These are phyloP conservation scores for Chalciporus sp. DNA, from an alignment of 1,284 basidiomycete species.

Conservation along the genomic window DNA sequence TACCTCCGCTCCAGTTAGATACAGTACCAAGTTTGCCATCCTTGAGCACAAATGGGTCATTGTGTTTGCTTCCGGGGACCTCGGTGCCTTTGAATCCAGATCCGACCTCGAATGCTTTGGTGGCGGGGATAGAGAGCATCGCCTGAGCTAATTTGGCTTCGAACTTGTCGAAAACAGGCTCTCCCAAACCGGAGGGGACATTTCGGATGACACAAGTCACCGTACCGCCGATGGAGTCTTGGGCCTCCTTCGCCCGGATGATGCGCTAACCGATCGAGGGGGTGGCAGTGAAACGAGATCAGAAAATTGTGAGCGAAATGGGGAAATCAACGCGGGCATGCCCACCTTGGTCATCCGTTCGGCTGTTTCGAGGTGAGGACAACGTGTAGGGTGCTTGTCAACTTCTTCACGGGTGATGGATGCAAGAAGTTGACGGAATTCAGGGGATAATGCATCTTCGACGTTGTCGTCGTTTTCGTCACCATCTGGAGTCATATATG, in stretches of 20 bases:
- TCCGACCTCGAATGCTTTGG: conserved; percentile 98
- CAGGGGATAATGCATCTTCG: conserved; percentile 80
- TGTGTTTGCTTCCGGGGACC: conserved; percentile 91
- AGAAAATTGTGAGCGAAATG: conserved; percentile 5
- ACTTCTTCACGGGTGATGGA: conserved; percentile 87
- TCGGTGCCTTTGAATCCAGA: conserved; percentile 97
- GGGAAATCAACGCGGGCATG: neutral
- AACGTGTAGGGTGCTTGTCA: conserved; percentile 87
- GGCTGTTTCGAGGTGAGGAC: conserved; percentile 88
- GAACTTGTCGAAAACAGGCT: conserved; percentile 98
- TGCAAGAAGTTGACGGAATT: conserved; percentile 81
- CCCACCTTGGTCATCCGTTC: conserved; percentile 87
- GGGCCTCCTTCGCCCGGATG: conserved; percentile 85
- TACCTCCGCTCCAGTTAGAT: conserved; percentile 97
- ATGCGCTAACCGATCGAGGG: conserved; percentile 66
- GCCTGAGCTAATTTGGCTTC: conserved; percentile 96
- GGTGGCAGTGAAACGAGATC: conserved; percentile 7
- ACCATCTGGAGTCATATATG: conserved; percentile 41
- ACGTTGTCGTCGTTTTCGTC: conserved; percentile 69
- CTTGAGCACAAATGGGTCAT: conserved; percentile 83
- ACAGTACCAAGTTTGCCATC: conserved; percentile 81
- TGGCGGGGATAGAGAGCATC: conserved; percentile 98
- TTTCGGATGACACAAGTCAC: conserved; percentile 95
- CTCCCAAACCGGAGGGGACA: conserved; percentile 90
- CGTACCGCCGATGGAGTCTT: conserved; percentile 97